A percentile compares a stretch with the other conserved stretches of the same genome.
Conservation (phyloP, 2,329 filamentous ascomycete genomes). For the Phialophora expanda region DNA sequence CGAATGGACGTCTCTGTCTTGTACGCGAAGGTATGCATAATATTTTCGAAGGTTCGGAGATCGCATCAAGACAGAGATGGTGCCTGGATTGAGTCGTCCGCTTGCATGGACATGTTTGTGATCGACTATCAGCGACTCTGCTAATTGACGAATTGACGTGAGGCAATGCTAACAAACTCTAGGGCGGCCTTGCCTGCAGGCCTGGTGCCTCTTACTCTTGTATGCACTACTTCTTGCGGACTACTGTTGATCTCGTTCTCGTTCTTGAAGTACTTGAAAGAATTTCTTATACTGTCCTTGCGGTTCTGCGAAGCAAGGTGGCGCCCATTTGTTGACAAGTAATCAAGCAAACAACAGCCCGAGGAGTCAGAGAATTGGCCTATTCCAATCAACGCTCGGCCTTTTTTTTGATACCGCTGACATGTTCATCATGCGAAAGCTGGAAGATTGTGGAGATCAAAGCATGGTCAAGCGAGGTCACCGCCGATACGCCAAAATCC, state of each 20-base stretch:
- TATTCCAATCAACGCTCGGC: slow-evolving; percentile 1
- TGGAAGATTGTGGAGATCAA: slow-evolving; percentile 11
- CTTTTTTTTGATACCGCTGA: slow-evolving; percentile 1
- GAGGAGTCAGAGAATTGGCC: background rate
- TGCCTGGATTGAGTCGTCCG: slow-evolving; percentile 7
- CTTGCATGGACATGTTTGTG: background rate
- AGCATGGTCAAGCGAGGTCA: background rate
- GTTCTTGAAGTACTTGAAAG: background rate
- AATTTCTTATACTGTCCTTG: background rate
- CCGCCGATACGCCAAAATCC: slow-evolving; percentile 27
- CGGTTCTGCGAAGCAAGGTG: background rate
- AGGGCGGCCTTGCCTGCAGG: background rate
- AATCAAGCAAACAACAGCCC: background rate
- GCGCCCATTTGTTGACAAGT: background rate
- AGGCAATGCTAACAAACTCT: background rate
- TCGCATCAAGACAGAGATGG: background rate
- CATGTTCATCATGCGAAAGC: background rate
- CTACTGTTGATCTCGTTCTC: background rate
- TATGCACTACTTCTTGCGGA: background rate
- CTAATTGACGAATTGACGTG: background rate
- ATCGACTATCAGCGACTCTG: background rate
- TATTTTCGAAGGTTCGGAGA: slow-evolving; percentile 1
- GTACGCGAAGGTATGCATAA: background rate
- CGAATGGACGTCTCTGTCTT: background rate
- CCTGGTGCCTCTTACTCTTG: background rate